A percentile compares a stretch with the other conserved stretches of the same genome.
phyloP scores from a whole-genome alignment of 2,329 filamentous ascomycete species.

The Fusarium solani-melongenae region DNA sequence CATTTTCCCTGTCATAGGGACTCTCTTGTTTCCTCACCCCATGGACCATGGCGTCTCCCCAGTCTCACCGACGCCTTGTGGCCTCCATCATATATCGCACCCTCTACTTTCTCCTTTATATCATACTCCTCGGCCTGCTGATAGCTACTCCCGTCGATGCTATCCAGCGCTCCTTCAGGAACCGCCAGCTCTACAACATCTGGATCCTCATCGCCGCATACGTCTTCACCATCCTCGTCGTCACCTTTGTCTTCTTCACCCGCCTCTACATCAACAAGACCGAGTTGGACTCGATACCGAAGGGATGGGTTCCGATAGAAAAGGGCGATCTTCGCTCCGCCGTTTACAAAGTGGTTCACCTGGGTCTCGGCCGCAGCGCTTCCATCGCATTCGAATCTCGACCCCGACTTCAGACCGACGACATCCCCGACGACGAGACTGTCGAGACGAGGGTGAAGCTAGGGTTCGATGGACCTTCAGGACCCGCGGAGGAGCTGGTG shows the following conservation, averaged over 20 bases:
- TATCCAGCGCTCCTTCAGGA: slow-evolving; percentile 79
- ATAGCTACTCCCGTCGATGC: slow-evolving; percentile 84
- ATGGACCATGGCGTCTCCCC: slow-evolving; percentile 45
- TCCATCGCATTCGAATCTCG: slow-evolving; percentile 77
- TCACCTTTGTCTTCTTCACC: slow-evolving; percentile 81
- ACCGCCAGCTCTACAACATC: slow-evolving; percentile 79
- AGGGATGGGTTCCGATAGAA: slow-evolving; percentile 85
- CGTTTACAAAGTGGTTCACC: slow-evolving; percentile 80
- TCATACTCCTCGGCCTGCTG: slow-evolving; percentile 78
- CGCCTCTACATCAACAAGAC: slow-evolving; percentile 89
- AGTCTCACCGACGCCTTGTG: slow-evolving; percentile 63
- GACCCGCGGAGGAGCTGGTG: slow-evolving; percentile 52
- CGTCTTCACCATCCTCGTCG: slow-evolving; percentile 75
- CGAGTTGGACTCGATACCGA: slow-evolving; percentile 84
- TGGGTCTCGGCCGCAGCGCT: slow-evolving; percentile 80
- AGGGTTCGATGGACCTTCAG: slow-evolving; percentile 50
- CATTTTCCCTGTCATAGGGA: slow-evolving; percentile 24
- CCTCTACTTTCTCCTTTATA: slow-evolving; percentile 79
- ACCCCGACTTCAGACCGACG: slow-evolving; percentile 43
- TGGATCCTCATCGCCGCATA: slow-evolving; percentile 84
- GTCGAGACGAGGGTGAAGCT: slow-evolving; percentile 33
- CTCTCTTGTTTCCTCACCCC: slow-evolving; percentile 6
- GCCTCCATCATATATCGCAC: slow-evolving; percentile 85
- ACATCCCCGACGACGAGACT: slow-evolving; percentile 27
- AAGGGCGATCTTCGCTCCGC: slow-evolving; percentile 82